Evolutionary conservation across 2,329 filamentous ascomycete genomes (phyloP).

Genomic region (Gremmenia infestans): DNA sequence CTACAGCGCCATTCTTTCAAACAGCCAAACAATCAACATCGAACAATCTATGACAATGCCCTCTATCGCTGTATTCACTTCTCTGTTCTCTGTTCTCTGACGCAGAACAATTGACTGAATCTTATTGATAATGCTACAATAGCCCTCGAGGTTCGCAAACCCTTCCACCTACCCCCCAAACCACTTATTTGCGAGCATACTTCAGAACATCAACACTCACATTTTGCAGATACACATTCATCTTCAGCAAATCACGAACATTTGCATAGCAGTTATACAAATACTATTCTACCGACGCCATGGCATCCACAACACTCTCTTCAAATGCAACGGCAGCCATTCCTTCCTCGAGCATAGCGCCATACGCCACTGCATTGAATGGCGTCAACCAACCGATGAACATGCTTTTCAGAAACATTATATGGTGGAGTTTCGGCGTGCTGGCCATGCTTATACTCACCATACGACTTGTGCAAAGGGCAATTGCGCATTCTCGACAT

Average conservation of each 20-base stretch:
- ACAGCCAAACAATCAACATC: neutral
- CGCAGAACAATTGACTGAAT: conserved; percentile 15
- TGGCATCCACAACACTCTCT: conserved; percentile 9
- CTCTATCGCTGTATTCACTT: conserved; percentile 10
- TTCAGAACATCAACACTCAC: neutral
- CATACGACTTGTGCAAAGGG: conserved; percentile 50
- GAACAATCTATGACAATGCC: conserved; percentile 19
- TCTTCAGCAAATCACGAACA: neutral
- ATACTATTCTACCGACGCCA: neutral
- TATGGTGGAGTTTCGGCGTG: conserved; percentile 58
- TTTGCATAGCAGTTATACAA: neutral
- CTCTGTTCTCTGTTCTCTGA: conserved; percentile 15
- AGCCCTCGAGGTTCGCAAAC: conserved; percentile 3
- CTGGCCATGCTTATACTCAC: conserved; percentile 48
- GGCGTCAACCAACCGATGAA: conserved; percentile 58
- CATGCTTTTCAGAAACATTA: conserved; percentile 48
- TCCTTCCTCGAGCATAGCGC: conserved; percentile 47
- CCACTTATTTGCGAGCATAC: neutral
- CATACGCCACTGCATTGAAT: conserved; percentile 51
- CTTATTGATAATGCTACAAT: conserved; percentile 1
- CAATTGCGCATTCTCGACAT: conserved; percentile 52
- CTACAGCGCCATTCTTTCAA: neutral
- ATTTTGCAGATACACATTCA: neutral
- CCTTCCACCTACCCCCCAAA: neutral
- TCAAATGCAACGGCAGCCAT: conserved; percentile 7